Conservation (phyloP, 768 basidiomycete species). For the Postia placenta region DNA sequence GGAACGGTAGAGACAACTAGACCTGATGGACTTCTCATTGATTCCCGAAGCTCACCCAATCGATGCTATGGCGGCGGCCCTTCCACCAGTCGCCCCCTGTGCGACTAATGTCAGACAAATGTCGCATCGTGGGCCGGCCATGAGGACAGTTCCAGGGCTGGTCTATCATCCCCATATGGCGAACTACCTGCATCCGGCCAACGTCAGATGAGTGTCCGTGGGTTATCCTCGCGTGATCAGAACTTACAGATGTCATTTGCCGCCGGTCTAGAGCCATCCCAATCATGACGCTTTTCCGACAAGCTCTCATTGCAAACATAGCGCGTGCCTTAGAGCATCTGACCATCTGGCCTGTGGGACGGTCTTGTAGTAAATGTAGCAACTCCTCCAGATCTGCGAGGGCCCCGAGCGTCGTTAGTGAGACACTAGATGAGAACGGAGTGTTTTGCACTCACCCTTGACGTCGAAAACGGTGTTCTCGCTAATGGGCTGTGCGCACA, state of each 20-base stretch:
- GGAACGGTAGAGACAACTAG: no score
- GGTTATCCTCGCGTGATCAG: not conserved
- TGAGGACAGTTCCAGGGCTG: slow-evolving; percentile 91
- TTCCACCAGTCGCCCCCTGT: slow-evolving; percentile 9
- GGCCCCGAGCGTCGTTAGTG: not conserved
- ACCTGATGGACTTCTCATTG: not conserved
- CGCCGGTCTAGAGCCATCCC: slow-evolving; percentile 71
- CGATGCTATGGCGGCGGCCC: not conserved
- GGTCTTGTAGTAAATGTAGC: slow-evolving; percentile 76
- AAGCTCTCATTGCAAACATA: slow-evolving; percentile 97
- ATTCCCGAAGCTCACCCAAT: not conserved
- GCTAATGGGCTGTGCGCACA: slow-evolving; percentile 85
- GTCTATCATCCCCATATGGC: slow-evolving; percentile 80
- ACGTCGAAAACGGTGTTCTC: slow-evolving; percentile 87
- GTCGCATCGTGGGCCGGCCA: slow-evolving; percentile 79
- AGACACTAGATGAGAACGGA: not conserved
- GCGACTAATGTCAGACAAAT: slow-evolving; percentile 49
- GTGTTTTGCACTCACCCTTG: slow-evolving; percentile 50
- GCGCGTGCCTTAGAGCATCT: slow-evolving; percentile 87
- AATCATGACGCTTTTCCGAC: slow-evolving; percentile 94
- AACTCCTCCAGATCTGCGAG: slow-evolving; percentile 85
- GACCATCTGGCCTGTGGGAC: slow-evolving; percentile 75
- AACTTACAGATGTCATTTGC: slow-evolving; percentile 72
- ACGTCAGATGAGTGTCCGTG: not conserved
- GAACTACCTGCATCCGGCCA: slow-evolving; percentile 45